Conservation (phyloP, 345 rosid genomes). For the Psidium guajava region DNA sequence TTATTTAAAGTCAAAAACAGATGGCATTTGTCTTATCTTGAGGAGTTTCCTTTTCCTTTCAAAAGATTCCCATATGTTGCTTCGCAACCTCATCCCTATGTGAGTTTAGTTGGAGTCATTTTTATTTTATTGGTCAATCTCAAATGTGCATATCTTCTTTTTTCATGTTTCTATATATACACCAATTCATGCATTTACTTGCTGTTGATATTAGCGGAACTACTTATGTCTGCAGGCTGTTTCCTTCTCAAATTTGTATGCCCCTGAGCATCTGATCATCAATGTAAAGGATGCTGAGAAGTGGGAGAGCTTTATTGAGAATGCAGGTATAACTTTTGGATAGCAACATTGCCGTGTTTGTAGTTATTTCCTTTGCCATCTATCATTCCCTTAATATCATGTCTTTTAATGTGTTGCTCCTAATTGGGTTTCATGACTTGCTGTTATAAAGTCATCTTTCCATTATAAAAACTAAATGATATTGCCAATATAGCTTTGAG, state of each 20-base stretch:
- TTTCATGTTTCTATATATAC: background rate
- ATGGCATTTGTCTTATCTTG: background rate
- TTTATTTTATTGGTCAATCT: background rate
- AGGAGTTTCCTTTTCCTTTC: background rate
- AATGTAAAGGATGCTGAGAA: constrained; percentile 86
- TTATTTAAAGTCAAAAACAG: no score
- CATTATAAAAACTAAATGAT: background rate
- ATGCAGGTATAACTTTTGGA: constrained; percentile 49
- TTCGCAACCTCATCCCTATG: background rate
- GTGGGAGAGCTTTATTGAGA: constrained; percentile 78
- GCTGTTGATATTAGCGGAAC: constrained; percentile 23
- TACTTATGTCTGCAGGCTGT: constrained; percentile 36
- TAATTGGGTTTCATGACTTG: no score
- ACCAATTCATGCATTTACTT: constrained; percentile 4
- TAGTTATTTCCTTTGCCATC: background rate
- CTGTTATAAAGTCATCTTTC: background rate
- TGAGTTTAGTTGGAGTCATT: background rate
- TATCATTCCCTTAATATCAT: background rate
- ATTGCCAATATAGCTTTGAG: background rate
- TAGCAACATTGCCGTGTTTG: background rate
- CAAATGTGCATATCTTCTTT: background rate
- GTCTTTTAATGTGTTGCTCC: background rate
- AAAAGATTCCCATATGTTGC: no score
- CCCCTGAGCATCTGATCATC: constrained; percentile 87
- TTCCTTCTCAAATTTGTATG: constrained; percentile 64